A percentile compares a stretch with the other conserved stretches of the same genome.
Conservation (phyloP, 1,284 basidiomycete genomes). For the Cystobasidium slooffiae region DNA sequence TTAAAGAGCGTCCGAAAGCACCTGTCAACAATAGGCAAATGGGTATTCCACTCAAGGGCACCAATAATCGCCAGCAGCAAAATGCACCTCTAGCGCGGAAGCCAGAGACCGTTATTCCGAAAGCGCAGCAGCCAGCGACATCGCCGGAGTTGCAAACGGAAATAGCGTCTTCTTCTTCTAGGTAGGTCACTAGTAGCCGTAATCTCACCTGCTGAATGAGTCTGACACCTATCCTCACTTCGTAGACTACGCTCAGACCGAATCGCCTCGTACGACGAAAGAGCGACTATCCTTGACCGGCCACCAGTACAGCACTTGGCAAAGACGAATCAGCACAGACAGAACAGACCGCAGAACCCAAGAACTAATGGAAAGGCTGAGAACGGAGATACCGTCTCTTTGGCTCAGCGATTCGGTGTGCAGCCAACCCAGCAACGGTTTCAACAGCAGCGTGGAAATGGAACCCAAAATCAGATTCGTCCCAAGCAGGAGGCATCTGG, state of each 20-base stretch:
- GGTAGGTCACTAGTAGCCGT: background rate
- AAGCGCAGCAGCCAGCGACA: background rate
- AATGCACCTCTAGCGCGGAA: background rate
- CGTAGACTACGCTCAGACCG: slow-evolving; percentile 20
- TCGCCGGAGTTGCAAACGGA: background rate
- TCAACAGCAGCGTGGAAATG: background rate
- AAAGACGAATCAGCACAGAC: background rate
- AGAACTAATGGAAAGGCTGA: background rate
- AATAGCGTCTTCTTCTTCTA: background rate
- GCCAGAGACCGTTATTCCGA: background rate
- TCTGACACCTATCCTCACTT: background rate
- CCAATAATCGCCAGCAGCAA: slow-evolving; percentile 14
- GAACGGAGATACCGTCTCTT: background rate
- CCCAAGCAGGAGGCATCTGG: background rate
- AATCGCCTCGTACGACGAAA: slow-evolving; percentile 12
- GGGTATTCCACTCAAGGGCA: slow-evolving; percentile 33
- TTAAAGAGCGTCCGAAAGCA: slow-evolving; percentile 22
- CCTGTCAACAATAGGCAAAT: background rate
- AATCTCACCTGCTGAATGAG: background rate
- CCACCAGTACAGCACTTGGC: slow-evolving; percentile 1
- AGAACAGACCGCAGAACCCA: background rate
- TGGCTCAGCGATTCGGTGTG: slow-evolving; percentile 15
- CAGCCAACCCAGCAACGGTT: background rate
- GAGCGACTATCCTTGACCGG: slow-evolving; percentile 5
- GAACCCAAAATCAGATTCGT: background rate